Evolutionary conservation across 495 filamentous ascomycete genomes (phyloP), one percentile per base, ranked within the genome.

Genomic region (Aspergillus funiculosus): DNA sequence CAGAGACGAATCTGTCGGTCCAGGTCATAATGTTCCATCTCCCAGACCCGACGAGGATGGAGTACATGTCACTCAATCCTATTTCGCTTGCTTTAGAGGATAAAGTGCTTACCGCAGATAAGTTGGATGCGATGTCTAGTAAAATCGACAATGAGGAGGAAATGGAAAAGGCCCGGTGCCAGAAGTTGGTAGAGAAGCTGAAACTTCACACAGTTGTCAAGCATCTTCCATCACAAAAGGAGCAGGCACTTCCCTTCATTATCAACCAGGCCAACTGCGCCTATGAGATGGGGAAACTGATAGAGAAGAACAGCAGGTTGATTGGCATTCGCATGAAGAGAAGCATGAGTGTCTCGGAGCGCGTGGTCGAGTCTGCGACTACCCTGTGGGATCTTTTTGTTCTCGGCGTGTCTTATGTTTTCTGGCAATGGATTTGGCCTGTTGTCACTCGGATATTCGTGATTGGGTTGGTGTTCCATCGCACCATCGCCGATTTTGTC

Each of bases 181-280:
- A 59, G 41, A 64, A 72, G 32, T 63, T 99, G 37, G 79, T 94
- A n/a, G 83, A 95, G 51, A 99, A 97, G 58, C 68, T 97, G 32
- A 87, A 85, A 54, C 69, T 86, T 29, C 92, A 99, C 63, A 88
- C 87, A 6, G 86, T 97, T 10, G 68, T 86, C 29, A 82, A 74
- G 57, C 86, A 85, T 53, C 66, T 76, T 2, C 78, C 81, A 4
- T 89, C 94, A 2, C 76, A 82, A 47, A 94, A 95, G 60, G 92
- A 97, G 56, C 74, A 77, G 43, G 78, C 83, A 6, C 74, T 99
- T 21, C 77, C 81, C 9, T 82, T 77, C 20, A 91, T 97, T 43
- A 77, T 97, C 47, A 89, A 91, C 56, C 92, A 99, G 62, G 83
- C 96, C 58, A 99, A 99, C 59, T 97, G 92, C 69, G 86, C 91